Evolutionary conservation across 495 filamentous ascomycete species (phyloP).

Genomic region (Sporormia fimetaria): DNA sequence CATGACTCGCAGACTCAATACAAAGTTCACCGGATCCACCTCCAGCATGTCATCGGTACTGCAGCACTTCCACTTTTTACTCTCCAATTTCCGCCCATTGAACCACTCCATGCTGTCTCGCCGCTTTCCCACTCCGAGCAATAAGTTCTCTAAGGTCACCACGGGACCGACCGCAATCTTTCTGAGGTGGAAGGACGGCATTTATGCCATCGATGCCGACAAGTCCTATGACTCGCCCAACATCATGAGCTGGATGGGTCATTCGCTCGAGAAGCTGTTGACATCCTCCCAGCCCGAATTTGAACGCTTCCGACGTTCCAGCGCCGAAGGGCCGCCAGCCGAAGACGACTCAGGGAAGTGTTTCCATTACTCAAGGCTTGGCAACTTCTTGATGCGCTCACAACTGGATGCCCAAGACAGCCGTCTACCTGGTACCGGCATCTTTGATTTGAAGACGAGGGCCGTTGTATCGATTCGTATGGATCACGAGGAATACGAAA

Average conservation of each 20-base stretch:
- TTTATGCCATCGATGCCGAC: conserved; percentile 94
- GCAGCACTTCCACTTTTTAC: conserved; percentile 82
- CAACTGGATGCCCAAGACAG: conserved; percentile 89
- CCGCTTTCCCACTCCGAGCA: conserved; percentile 46
- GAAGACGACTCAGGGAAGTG: conserved; percentile 47
- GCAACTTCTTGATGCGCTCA: conserved; percentile 91
- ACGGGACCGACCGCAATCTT: conserved; percentile 70
- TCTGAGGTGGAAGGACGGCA: conserved; percentile 68
- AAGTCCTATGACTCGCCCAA: conserved; percentile 83
- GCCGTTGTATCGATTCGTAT: conserved; percentile 86
- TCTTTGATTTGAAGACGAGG: conserved; percentile 95
- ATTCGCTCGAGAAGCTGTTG: conserved; percentile 94
- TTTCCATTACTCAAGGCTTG: conserved; percentile 78
- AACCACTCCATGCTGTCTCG: conserved; percentile 54
- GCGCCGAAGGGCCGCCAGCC: conserved; percentile 45
- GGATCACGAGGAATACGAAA: conserved; percentile 57
- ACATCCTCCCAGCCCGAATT: conserved; percentile 69
- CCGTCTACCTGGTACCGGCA: conserved; percentile 77
- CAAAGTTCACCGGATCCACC: conserved; percentile 86
- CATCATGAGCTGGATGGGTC: conserved; percentile 78
- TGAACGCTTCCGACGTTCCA: conserved; percentile 64
- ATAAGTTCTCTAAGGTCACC: conserved; percentile 59
- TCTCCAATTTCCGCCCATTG: conserved; percentile 70
- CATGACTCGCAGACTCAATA: conserved; percentile 53
- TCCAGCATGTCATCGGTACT: conserved; percentile 89